Base-by-base conservation (phyloP, 1,284 basidiomycete species). In the Tranzscheliella williamsii region DNA sequence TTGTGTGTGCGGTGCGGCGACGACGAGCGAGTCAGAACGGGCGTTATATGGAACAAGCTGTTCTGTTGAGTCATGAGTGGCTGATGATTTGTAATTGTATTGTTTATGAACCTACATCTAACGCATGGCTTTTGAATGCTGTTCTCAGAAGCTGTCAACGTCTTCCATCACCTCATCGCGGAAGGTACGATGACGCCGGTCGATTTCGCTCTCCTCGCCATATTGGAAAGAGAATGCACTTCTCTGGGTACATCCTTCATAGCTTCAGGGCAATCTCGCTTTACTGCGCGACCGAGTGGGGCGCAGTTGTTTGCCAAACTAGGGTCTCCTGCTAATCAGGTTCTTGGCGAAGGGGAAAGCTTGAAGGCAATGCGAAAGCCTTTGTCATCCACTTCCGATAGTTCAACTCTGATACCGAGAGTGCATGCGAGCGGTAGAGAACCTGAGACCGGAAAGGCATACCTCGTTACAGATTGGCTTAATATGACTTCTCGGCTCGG, bases 401-500 rank as follows among this genome's bases (percentile, higher is more conserved):
- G 4, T 13, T 38, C 23, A 15, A 47, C 23, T 13, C 35, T 61
- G 12, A 42, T 42, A 15, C 52, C 57, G 11, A 33, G 51, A 27
- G 47, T 61, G 22, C 47, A 61, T 38, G 46, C 57, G 5, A 47
- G 35, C 15, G 57, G 57, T 0, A 40, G 51, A 17, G 15, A 39
- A 5, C 13, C 27, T 12, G n/a, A 34, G 2, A 51, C 49, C 24
- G 40, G 47, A 11, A 29, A 46, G 38, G 57, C 52, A 3, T 61
- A 55, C 21, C 34, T 61, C 24, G 33, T 61, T 23, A 51, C 52
- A 9, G 57, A 61, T 26, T 61, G 53, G 12, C 39, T 61, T 6
- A 42, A 61, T 16, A 46, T 61, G 18, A 54, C 29, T 18, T 39
- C 39, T 18, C 38, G 38, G 9, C 37, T 61, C 24, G 49, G 30